Evolutionary conservation across 2,329 filamentous ascomycete genomes (phyloP).

Genomic region (Cordyceps tenuipes): DNA sequence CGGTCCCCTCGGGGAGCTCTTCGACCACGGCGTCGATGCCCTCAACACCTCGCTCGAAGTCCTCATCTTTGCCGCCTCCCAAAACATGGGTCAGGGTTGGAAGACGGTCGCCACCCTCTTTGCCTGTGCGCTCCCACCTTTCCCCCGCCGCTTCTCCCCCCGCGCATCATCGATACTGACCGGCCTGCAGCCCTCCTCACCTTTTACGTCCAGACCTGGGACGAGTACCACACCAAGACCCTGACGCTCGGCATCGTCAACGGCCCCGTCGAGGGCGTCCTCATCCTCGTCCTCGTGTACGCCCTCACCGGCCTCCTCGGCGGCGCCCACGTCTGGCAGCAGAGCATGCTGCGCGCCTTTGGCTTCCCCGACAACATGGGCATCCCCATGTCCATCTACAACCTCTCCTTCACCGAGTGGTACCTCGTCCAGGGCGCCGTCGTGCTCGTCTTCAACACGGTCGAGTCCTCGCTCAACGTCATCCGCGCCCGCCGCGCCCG

Average conservation of each 20-base stretch:
- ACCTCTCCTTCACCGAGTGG: conserved; percentile 83
- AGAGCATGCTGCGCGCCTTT: conserved; percentile 63
- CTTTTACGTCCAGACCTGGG: conserved; percentile 99
- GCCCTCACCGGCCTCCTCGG: conserved; percentile 76
- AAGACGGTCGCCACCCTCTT: conserved; percentile 77
- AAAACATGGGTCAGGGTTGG: conserved; percentile 92
- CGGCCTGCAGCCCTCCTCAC: conserved; percentile 64
- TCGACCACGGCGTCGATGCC: conserved; percentile 95
- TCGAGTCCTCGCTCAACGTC: conserved; percentile 73
- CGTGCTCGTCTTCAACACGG: conserved; percentile 77
- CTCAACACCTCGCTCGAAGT: conserved; percentile 93
- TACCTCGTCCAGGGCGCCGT: conserved; percentile 80
- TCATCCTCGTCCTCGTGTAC: conserved; percentile 77
- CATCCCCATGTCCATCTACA: conserved; percentile 64
- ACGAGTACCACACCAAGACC: conserved; percentile 97
- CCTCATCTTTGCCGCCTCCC: conserved; percentile 80
- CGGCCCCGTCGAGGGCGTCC: conserved; percentile 87
- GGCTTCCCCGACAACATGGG: conserved; percentile 56
- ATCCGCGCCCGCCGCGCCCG: conserved; percentile 69
- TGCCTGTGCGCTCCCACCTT: conserved; percentile 54
- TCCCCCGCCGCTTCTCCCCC: not conserved
- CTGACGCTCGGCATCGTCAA: conserved; percentile 87
- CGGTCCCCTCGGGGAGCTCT: conserved; percentile 88
- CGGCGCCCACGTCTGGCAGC: conserved; percentile 88
- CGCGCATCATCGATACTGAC: conserved; percentile 9